Evolutionary conservation across 1,139 yeast genomes (phyloP).

Genomic region (Lodderomyces beijingensis): DNA sequence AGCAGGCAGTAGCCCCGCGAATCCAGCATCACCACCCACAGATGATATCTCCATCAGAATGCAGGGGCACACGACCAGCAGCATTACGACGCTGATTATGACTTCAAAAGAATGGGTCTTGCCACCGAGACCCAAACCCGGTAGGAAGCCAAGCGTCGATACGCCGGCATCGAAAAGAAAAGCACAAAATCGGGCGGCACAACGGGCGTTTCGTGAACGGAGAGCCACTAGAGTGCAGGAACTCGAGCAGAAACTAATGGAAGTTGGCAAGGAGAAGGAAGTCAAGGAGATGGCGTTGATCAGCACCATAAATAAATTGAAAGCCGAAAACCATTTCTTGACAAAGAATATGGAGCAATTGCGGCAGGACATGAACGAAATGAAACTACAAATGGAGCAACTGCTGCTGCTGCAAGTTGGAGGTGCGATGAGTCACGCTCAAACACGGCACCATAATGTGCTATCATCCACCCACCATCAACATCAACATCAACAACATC

Average conservation of each 20-base stretch:
- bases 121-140: slow-evolving; percentile 90
- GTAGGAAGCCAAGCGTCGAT: slow-evolving; percentile 76
- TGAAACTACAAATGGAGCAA: slow-evolving; percentile 8
- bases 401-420: slow-evolving; percentile 6
- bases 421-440: slow-evolving; percentile 3
- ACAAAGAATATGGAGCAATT: slow-evolving; percentile 35
- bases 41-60: slow-evolving; percentile 1
- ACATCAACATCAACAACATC: slow-evolving; percentile 4
- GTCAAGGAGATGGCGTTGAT: slow-evolving; percentile 58
- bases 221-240: slow-evolving; percentile 62
- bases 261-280: slow-evolving; percentile 62
- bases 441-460: slow-evolving; percentile 2
- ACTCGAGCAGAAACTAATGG: slow-evolving; percentile 44
- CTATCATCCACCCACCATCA: too few species aligned
- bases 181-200: slow-evolving; percentile 95
- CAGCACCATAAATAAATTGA: slow-evolving; percentile 42
- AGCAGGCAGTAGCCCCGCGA: slow-evolving; percentile 9
- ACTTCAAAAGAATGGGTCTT: slow-evolving; percentile 89
- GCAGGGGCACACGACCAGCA: slow-evolving; percentile 5
- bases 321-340: slow-evolving; percentile 37
- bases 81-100: slow-evolving; percentile 37
- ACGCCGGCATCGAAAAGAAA: slow-evolving; percentile 75
- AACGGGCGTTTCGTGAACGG: slow-evolving; percentile 83
- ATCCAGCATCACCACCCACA: slow-evolving; percentile 7
- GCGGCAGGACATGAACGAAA: slow-evolving; percentile 19